phyloP scores from a whole-genome alignment of 805 yeast species.

The Phaffomyces antillensis region DNA sequence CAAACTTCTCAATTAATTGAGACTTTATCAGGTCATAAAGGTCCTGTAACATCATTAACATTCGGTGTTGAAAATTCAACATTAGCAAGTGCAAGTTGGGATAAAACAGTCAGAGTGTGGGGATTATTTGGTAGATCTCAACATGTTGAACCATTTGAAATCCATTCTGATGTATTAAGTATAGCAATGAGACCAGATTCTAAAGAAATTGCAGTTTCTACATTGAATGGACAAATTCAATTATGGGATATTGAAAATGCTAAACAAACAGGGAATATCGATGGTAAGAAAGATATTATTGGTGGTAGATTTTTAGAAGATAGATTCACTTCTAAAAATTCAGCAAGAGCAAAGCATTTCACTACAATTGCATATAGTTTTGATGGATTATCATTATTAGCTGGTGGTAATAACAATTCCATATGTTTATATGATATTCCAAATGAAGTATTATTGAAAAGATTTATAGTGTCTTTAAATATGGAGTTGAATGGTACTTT shows the following conservation, averaged over 20 bases:
- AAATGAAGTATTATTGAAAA: slow-evolving; percentile 76
- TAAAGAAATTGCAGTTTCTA: slow-evolving; percentile 80
- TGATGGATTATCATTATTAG: slow-evolving; percentile 82
- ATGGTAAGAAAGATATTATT: slow-evolving; percentile 79
- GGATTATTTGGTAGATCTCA: slow-evolving; percentile 81
- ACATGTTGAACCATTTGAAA: slow-evolving; percentile 84
- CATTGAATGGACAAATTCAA: slow-evolving; percentile 80
- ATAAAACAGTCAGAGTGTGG: slow-evolving; percentile 90
- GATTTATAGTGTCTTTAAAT: slow-evolving; percentile 80
- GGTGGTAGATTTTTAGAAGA: slow-evolving; percentile 82
- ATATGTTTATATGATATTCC: slow-evolving; percentile 87
- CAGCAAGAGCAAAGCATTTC: slow-evolving; percentile 79
- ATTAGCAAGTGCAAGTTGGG: slow-evolving; percentile 94
- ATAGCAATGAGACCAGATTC: slow-evolving; percentile 88
- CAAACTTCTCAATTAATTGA: slow-evolving; percentile 92
- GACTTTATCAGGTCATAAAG: slow-evolving; percentile 86
- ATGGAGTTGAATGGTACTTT: slow-evolving; percentile 89
- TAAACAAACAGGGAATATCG: slow-evolving; percentile 74
- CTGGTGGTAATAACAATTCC: slow-evolving; percentile 90
- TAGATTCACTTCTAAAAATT: slow-evolving; percentile 70
- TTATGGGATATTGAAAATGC: slow-evolving; percentile 81
- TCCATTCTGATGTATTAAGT: slow-evolving; percentile 75
- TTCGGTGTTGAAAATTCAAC: slow-evolving; percentile 74
- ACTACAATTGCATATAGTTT: slow-evolving; percentile 77
- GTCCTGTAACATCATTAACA: slow-evolving; percentile 83